A percentile compares a stretch with the other conserved stretches of the same genome.
Evolutionary conservation across 129 eudicot species (phyloP).

Genomic region (Flaveria sonorensis): DNA sequence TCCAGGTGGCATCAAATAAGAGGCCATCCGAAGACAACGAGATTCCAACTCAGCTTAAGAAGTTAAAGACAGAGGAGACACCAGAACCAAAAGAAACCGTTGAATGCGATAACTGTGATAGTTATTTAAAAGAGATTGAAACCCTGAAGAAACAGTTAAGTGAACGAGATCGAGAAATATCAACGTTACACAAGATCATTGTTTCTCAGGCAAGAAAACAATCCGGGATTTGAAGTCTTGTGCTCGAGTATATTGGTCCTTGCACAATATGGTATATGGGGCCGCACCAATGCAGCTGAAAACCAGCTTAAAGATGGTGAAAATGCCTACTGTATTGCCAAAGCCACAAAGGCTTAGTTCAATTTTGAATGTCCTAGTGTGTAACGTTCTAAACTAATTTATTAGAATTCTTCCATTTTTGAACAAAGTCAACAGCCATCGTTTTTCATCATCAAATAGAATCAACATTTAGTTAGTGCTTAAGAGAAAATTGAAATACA

Average conservation of each 20-base stretch:
- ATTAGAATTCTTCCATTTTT: background rate
- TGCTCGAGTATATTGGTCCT: background rate
- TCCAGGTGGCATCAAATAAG: slow-evolving; percentile 50
- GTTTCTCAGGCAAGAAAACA: slow-evolving; percentile 71
- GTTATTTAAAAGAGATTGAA: slow-evolving; percentile 52
- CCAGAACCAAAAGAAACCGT: slow-evolving; percentile 22
- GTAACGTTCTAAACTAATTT: slow-evolving; percentile 24
- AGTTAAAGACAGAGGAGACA: slow-evolving; percentile 42
- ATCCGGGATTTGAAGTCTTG: slow-evolving; percentile 38
- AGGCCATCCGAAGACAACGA: slow-evolving; percentile 50
- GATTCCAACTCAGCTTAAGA: slow-evolving; percentile 40
- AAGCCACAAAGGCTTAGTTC: background rate
- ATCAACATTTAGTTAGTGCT: background rate
- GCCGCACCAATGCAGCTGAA: background rate
- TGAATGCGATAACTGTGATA: slow-evolving; percentile 34
- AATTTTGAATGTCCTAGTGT: background rate
- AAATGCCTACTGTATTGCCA: background rate
- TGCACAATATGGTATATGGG: background rate
- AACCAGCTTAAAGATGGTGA: slow-evolving; percentile 13
- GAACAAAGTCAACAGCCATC: background rate
- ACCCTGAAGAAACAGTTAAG: slow-evolving; percentile 43
- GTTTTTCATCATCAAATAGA: slow-evolving; percentile 1
- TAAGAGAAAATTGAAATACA: background rate
- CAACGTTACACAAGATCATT: slow-evolving; percentile 57
- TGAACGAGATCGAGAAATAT: slow-evolving; percentile 61